A percentile compares a stretch with the other conserved stretches of the same genome.
phyloP scores from a whole-genome alignment of 169 alveolate species.

The Theileria orientalis region DNA sequence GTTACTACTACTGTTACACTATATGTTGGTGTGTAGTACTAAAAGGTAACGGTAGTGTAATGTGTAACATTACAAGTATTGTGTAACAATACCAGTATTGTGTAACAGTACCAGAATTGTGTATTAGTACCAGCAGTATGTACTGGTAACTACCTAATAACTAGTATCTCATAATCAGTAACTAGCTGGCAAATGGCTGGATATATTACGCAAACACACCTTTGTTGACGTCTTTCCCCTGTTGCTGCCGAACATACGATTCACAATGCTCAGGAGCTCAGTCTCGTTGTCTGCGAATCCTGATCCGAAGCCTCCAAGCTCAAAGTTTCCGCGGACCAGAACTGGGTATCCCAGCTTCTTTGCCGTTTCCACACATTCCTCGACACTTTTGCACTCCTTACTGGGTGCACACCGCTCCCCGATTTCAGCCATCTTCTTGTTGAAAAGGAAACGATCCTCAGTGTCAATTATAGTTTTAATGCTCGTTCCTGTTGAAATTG shows the following conservation, averaged over 20 bases:
- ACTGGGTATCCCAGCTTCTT: constrained; percentile 84
- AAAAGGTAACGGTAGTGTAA: too few species aligned
- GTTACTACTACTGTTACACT: too few species aligned
- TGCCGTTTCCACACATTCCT: constrained; percentile 77
- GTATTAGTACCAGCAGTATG: too few species aligned
- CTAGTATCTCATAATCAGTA: too few species aligned
- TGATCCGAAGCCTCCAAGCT: constrained; percentile 78
- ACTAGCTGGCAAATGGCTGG: too few species aligned
- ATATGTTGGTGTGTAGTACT: too few species aligned
- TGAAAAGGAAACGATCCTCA: constrained; percentile 83
- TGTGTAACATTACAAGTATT: too few species aligned
- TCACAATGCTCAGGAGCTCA: constrained; percentile 68
- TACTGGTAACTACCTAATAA: too few species aligned
- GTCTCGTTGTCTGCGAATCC: constrained; percentile 82
- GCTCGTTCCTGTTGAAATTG: constrained; percentile 58
- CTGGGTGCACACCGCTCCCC: constrained; percentile 84
- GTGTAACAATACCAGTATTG: too few species aligned
- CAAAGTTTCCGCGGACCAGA: constrained; percentile 84
- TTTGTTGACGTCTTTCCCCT: background rate
- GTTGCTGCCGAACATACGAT: constrained; percentile 70
- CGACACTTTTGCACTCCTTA: constrained; percentile 68
- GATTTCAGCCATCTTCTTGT: constrained; percentile 77
- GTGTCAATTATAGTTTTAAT: constrained; percentile 81
- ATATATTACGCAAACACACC: background rate
- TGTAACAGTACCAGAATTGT: too few species aligned